phyloP scores from a whole-genome alignment of 805 yeast genomes.

The Lachancea nothofagi region DNA sequence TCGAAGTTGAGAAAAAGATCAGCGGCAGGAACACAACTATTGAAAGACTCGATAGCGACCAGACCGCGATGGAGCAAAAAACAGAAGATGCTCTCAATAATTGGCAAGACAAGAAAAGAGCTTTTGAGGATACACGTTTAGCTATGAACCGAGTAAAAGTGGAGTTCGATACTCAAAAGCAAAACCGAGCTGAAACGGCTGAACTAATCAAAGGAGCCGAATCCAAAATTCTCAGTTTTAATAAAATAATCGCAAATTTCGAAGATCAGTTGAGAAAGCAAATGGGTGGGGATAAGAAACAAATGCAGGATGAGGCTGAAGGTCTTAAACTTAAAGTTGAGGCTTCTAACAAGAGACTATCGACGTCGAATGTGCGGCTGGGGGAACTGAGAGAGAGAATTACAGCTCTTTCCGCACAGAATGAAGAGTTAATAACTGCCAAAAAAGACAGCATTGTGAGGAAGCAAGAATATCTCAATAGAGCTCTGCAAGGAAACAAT shows the following conservation, averaged over 20 bases:
- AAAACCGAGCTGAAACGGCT: conserved; percentile 20
- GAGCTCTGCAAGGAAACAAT: conserved; percentile 20
- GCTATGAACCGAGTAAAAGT: conserved; percentile 14
- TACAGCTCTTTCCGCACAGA: conserved; percentile 8
- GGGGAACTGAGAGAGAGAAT: conserved; percentile 21
- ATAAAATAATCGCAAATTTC: conserved; percentile 22
- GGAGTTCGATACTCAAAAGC: conserved; percentile 20
- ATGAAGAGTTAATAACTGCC: conserved; percentile 13
- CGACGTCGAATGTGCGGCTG: conserved; percentile 10
- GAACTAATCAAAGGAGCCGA: conserved; percentile 19
- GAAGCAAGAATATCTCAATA: conserved; percentile 21
- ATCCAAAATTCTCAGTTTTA: conserved; percentile 18
- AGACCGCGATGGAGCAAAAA: conserved; percentile 15
- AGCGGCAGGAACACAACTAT: conserved; percentile 25
- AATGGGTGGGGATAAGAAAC: conserved; percentile 29
- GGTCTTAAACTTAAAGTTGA: conserved; percentile 13
- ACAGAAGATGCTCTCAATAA: conserved; percentile 12
- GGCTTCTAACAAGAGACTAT: conserved; percentile 8
- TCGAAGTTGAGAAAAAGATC: conserved; percentile 16
- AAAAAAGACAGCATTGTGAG: conserved; percentile 14
- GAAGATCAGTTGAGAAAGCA: conserved; percentile 27
- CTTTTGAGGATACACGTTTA: conserved; percentile 17
- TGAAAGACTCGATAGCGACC: conserved; percentile 23
- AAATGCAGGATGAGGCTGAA: conserved; percentile 20
- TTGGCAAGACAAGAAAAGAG: conserved; percentile 18